phyloP scores from a whole-genome alignment of 441 rosid species.

The Theobroma grandiflorum region DNA sequence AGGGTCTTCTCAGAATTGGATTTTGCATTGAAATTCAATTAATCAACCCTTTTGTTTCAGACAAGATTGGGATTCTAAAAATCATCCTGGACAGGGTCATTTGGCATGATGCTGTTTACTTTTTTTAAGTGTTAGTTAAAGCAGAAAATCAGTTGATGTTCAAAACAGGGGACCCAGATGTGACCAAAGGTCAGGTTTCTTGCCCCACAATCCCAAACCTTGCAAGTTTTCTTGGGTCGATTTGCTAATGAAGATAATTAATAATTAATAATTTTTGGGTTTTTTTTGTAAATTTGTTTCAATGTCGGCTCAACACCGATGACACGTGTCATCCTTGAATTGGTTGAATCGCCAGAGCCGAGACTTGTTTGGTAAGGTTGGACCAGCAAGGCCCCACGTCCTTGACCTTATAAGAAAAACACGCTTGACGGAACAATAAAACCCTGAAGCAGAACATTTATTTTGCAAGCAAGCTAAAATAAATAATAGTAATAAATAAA shows the following conservation, averaged over 20 bases:
- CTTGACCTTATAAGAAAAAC: neutral
- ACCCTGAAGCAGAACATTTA: neutral
- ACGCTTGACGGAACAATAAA: neutral
- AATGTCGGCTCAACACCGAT: slow-evolving; percentile 20
- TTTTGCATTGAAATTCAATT: neutral
- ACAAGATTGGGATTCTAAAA: neutral
- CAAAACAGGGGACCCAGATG: neutral
- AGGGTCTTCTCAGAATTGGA: no score
- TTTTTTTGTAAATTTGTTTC: neutral
- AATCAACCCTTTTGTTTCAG: neutral
- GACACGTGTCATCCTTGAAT: slow-evolving; percentile 19
- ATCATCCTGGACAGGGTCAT: neutral
- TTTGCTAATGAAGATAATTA: neutral
- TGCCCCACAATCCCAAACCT: neutral
- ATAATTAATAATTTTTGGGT: no score
- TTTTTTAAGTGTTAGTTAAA: neutral
- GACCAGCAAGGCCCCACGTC: neutral
- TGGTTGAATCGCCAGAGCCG: neutral
- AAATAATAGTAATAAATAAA: neutral
- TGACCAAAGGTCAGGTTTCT: neutral
- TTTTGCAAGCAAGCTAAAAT: neutral
- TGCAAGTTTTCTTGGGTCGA: neutral
- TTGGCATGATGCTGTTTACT: neutral
- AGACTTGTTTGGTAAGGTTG: slow-evolving; percentile 6
- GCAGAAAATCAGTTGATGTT: neutral